A percentile compares a stretch with the other conserved stretches of the same genome.
Conservation (phyloP, 164 flowering plant species). For the Berberis vulgaris region DNA sequence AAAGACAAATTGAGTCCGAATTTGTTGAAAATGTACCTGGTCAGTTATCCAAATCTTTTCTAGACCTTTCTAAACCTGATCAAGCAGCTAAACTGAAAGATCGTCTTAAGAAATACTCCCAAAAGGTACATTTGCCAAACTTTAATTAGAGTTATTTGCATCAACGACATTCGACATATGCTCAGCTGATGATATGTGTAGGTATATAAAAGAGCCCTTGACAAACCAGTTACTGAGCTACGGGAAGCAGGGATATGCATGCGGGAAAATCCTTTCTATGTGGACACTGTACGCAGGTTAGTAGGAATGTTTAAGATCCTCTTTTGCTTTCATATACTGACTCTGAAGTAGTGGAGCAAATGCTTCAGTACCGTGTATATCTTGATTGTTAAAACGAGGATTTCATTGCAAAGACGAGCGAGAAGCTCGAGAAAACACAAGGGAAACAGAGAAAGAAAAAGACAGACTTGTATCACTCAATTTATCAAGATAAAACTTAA, state of each 20-base stretch:
- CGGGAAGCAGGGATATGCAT: slow-evolving; percentile 99
- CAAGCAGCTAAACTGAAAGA: slow-evolving; percentile 84
- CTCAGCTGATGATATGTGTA: slow-evolving; percentile 12
- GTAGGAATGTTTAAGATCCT: slow-evolving; percentile 9
- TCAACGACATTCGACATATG: not conserved
- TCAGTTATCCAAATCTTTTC: slow-evolving; percentile 63
- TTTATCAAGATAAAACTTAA: no score
- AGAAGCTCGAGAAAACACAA: no score
- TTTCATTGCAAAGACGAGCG: no score
- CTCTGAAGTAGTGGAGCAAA: no score
- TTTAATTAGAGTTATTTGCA: not conserved
- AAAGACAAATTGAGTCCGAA: slow-evolving; percentile 97
- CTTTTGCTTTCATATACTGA: not conserved
- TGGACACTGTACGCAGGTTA: slow-evolving; percentile 98
- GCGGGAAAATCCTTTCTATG: slow-evolving; percentile 96
- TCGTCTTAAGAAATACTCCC: slow-evolving; percentile 91
- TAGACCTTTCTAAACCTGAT: slow-evolving; percentile 76
- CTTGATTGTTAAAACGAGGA: no score
- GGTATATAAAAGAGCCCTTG: slow-evolving; percentile 92
- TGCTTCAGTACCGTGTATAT: no score
- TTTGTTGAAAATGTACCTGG: slow-evolving; percentile 48
- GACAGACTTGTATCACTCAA: no score
- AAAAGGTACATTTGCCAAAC: slow-evolving; percentile 49
- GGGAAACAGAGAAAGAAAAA: no score
- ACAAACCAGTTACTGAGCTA: slow-evolving; percentile 86